phyloP scores from a whole-genome alignment of 2,329 filamentous ascomycete species.

The Fusarium circinatum region DNA sequence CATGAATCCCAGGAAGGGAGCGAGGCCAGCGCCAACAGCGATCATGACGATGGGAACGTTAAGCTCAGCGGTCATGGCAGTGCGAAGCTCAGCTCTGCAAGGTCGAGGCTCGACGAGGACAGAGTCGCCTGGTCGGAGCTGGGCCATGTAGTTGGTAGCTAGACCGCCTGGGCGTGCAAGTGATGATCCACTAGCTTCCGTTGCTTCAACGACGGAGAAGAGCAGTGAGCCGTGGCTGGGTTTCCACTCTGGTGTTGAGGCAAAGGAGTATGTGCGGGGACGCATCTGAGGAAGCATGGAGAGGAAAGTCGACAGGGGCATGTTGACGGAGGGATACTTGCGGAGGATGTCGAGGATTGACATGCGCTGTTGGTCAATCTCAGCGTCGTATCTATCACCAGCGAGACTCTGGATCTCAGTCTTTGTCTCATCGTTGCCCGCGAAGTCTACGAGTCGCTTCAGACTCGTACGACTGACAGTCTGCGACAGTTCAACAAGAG shows the following conservation, averaged over 20 bases:
- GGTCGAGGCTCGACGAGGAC: not conserved
- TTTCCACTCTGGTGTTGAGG: slow-evolving; percentile 4
- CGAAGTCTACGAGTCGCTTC: slow-evolving; percentile 40
- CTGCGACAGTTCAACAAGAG: slow-evolving; percentile 78
- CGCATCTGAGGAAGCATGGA: slow-evolving; percentile 77
- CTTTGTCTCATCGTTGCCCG: slow-evolving; percentile 58
- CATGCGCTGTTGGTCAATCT: slow-evolving; percentile 66
- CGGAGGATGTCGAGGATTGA: slow-evolving; percentile 77
- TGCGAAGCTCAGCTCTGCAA: not conserved
- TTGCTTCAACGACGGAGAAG: slow-evolving; percentile 1
- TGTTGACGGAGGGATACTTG: slow-evolving; percentile 64
- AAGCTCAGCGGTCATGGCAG: not conserved
- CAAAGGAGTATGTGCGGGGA: slow-evolving; percentile 4
- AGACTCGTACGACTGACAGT: slow-evolving; percentile 73
- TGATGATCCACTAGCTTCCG: not conserved
- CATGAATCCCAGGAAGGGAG: slow-evolving; percentile 3
- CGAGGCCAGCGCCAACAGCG: not conserved
- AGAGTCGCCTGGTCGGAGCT: not conserved
- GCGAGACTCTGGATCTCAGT: slow-evolving; percentile 61
- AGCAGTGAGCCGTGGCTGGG: not conserved
- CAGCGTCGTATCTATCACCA: slow-evolving; percentile 56
- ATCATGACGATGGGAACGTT: slow-evolving; percentile 12
- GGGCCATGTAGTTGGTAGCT: slow-evolving; percentile 10
- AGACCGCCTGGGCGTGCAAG: not conserved
- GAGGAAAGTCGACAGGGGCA: slow-evolving; percentile 75